Evolutionary conservation across 345 rosid species (phyloP).

Genomic region (Aegle marmelos): DNA sequence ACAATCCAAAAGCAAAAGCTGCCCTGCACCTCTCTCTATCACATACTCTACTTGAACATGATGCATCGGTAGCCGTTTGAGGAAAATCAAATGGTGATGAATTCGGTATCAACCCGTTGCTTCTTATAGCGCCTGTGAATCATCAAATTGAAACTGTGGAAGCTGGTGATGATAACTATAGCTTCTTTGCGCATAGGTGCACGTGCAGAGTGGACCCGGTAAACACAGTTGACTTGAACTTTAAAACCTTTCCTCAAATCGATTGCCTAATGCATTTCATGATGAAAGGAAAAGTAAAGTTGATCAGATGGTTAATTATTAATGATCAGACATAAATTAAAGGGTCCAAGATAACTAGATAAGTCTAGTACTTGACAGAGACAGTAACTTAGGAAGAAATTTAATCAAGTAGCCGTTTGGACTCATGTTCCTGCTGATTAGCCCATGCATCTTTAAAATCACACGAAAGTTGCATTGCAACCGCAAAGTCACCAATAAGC

Average conservation of each 20-base stretch:
- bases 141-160: neutral
- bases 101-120: neutral
- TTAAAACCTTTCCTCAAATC: constrained; percentile 12
- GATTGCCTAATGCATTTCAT: constrained; percentile 9
- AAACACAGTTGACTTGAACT: constrained; percentile 31
- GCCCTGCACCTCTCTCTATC: constrained; percentile 4
- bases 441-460: constrained; percentile 8
- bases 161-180: constrained; percentile 7
- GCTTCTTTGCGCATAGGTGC: constrained; percentile 30
- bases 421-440: neutral
- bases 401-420: neutral
- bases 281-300: constrained; percentile 21
- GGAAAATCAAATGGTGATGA: constrained; percentile 6
- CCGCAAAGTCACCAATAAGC: neutral
- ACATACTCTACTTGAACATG: neutral
- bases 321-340: constrained; percentile 19
- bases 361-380: constrained; percentile 15
- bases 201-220: constrained; percentile 41
- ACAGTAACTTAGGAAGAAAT: neutral
- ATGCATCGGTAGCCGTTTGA: constrained; percentile 6
- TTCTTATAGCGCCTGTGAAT: neutral
- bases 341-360: neutral
- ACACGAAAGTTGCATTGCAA: constrained; percentile 18
- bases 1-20: constrained; percentile 57
- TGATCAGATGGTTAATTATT: constrained; percentile 17